phyloP scores from a whole-genome alignment of 164 flowering plant species.

The Malania oleifera region DNA sequence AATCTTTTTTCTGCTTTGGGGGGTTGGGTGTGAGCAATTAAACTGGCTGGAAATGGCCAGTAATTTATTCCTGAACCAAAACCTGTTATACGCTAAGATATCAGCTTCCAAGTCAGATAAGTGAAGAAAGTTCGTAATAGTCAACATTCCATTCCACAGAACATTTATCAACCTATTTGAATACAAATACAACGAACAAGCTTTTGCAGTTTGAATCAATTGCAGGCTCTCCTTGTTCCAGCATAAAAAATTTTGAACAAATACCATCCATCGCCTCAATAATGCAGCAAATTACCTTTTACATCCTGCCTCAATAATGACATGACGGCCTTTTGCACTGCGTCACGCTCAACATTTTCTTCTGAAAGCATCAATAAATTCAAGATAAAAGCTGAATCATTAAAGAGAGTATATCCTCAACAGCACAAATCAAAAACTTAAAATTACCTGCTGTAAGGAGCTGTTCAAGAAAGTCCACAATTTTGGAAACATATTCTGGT shows the following conservation, averaged over 20 bases:
- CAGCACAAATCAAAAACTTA: background rate
- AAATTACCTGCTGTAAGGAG: constrained; percentile 70
- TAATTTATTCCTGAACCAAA: no score
- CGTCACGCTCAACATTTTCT: constrained; percentile 96
- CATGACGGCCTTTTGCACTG: constrained; percentile 88
- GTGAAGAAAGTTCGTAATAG: no score
- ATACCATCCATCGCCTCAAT: background rate
- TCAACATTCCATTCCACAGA: no score
- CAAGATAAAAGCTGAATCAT: constrained; percentile 5
- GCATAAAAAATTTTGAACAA: background rate
- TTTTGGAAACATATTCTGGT: constrained; percentile 72
- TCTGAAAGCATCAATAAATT: constrained; percentile 33
- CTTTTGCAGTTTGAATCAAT: no score
- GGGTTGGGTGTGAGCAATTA: no score
- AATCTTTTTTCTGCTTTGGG: no score
- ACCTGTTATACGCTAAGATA: no score
- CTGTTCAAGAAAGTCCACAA: constrained; percentile 82
- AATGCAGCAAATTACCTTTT: constrained; percentile 49
- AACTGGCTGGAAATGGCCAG: no score
- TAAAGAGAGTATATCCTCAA: background rate
- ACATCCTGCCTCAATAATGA: constrained; percentile 86
- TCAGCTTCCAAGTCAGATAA: no score
- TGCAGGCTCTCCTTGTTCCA: no score
- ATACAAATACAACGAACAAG: no score
- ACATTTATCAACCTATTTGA: no score